Evolutionary conservation across 345 rosid species (phyloP).

Genomic region (Populus ilicifolia): DNA sequence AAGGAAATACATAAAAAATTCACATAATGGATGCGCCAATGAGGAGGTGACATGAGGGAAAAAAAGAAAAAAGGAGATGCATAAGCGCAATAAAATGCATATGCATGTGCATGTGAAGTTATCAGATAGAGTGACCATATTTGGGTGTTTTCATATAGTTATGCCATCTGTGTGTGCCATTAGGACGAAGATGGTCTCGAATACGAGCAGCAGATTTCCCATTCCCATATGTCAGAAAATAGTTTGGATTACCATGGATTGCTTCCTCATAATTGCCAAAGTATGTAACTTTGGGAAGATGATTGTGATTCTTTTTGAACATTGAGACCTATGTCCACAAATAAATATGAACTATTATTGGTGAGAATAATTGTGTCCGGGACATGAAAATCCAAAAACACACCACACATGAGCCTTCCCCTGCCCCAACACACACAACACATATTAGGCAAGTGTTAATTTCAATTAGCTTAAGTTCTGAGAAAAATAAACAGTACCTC

Average conservation of each 20-base stretch:
- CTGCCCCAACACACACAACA: neutral
- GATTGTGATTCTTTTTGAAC: constrained; percentile 94
- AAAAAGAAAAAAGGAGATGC: neutral
- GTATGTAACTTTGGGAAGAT: constrained; percentile 79
- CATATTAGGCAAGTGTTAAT: neutral
- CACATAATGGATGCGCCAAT: neutral
- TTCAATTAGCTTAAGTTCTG: neutral
- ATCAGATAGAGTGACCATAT: constrained; percentile 37
- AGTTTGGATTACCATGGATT: constrained; percentile 87
- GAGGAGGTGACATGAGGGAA: neutral
- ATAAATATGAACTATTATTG: neutral
- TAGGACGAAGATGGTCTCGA: constrained; percentile 88
- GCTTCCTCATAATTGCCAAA: constrained; percentile 83
- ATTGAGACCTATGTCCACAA: constrained; percentile 61
- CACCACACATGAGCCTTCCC: neutral
- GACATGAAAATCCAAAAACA: neutral
- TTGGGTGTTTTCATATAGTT: constrained; percentile 74
- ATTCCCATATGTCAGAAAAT: constrained; percentile 89
- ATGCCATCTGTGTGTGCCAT: constrained; percentile 99
- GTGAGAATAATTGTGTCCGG: neutral
- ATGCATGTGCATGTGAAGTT: neutral
- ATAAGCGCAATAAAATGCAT: neutral
- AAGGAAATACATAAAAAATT: neutral
- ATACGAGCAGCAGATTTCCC: constrained; percentile 96
- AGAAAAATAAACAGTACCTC: constrained; percentile 48